Evolutionary conservation across 306 rosid genomes (phyloP), one percentile per base, ranked within the genome.

Genomic region (Cicer chorassanicum): DNA sequence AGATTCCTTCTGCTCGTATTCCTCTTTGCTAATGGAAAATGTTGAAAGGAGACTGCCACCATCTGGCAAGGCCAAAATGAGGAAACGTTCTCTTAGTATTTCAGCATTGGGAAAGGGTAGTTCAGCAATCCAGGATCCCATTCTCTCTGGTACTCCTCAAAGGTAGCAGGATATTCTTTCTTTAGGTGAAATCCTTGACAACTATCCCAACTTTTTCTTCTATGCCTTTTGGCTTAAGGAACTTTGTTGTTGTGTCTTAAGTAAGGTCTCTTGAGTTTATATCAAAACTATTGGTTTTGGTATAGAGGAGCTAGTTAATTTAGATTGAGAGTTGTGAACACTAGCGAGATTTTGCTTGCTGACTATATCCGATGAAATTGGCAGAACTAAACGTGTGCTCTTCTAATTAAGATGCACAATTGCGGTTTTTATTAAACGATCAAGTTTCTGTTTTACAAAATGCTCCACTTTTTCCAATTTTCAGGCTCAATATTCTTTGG

Each of bases 1-100:
- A 3, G 94, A 87, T 57, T 84, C 90, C 1, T 57, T 43, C 2
- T 80, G 82, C 70, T 74, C 92, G 16, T 81, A 87, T 80, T 75
- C 98, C 10, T 84, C 96, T 54, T 4, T 86, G 73, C 82, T 82
- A 6, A 46, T 12, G 38, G 93, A 82, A 76, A 90, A 78, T 80
- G 73, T 56, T 40, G 97, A 86, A 53, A 82, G 71, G 64, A 84
- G 55, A 79, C 48, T 73, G 67, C 68, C 85, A 1, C 83, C 86
- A 70, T 24, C 80, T 14, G 83, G 83, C 70, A 86, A 75, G 65
- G 55, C 70, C 75, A 88, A 76, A 84, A 18, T 83, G 53, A 90
- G 88, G 82, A 88, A 76, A 82, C 96, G 96, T 9, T 89, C 92
- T 72, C 97, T 82, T 65, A 88, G 96, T 86, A 93, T 89, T 82